Evolutionary conservation across 202 grass and related monocot species (phyloP), one percentile per base, ranked within the genome.

Genomic region (Dendrocalamus latiflorus): DNA sequence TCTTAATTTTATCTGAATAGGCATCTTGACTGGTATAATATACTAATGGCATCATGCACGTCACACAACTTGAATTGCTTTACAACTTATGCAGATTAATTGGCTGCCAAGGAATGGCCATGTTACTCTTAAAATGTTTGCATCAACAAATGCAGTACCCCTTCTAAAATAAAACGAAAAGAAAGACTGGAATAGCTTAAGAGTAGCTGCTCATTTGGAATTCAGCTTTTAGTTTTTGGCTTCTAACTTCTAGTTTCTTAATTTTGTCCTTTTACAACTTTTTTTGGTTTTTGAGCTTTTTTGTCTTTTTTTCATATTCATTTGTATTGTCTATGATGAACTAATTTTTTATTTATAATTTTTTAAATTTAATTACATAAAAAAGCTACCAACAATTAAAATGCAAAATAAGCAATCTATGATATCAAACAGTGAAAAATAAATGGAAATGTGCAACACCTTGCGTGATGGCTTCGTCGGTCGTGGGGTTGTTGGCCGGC

Each of bases 401-500:
- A n/a, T n/a, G n/a, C n/a, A n/a, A n/a, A n/a, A n/a, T n/a, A n/a
- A n/a, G n/a, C n/a, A n/a, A n/a, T n/a, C n/a, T n/a, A n/a, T n/a
- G n/a, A n/a, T n/a, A n/a, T n/a, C n/a, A n/a, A n/a, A n/a, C n/a
- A n/a, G n/a, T n/a, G n/a, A n/a, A n/a, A n/a, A n/a, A n/a, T n/a
- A n/a, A n/a, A n/a, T n/a, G n/a, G n/a, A n/a, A n/a, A n/a, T n/a
- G n/a, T n/a, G n/a, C n/a, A n/a, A n/a, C n/a, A n/a, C n/a, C n/a
- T n/a, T n/a, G n/a, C 37, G 38, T 59, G 64, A 42, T 41, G 21
- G 67, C 67, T 70, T 70, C 21, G 39, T 70, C 25, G 12, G 50
- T 81, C 24, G 24, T 18, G 28, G 25, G 78, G 53, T 70, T 44
- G 78, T 59, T 70, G 78, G 51, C 51, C 65, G 65, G 78, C 65